Conservation (phyloP, 1,284 basidiomycete species). For the Pterula multifida region DNA sequence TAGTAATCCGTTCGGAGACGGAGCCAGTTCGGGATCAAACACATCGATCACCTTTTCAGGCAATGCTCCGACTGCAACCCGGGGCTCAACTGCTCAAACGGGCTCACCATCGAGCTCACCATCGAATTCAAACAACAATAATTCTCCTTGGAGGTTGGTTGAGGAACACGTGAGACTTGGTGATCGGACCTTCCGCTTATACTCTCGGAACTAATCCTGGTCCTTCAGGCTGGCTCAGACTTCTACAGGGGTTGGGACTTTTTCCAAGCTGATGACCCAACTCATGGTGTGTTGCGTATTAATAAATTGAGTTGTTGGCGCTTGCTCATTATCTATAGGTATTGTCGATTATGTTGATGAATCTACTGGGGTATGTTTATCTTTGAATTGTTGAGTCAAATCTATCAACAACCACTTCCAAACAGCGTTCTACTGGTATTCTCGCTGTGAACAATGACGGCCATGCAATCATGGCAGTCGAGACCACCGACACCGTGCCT, state of each 20-base stretch:
- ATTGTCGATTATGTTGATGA: slow-evolving; percentile 44
- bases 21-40: not conserved
- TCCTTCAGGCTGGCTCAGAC: slow-evolving; percentile 22
- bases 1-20: not conserved
- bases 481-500: slow-evolving; percentile 62
- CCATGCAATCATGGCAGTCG: slow-evolving; percentile 73
- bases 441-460: slow-evolving; percentile 52
- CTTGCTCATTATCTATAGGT: slow-evolving; percentile 17
- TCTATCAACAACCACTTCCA: slow-evolving; percentile 3
- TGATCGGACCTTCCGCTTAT: not conserved
- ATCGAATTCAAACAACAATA: not conserved
- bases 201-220: not conserved
- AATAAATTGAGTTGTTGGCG: not conserved
- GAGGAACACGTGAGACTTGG: not conserved
- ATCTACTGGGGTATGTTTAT: slow-evolving; percentile 36
- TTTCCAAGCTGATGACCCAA: slow-evolving; percentile 64
- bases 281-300: slow-evolving; percentile 46
- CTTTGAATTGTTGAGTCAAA: slow-evolving; percentile 8
- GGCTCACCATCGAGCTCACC: not conserved
- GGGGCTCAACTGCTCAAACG: slow-evolving; percentile 30
- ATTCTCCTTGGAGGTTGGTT: not conserved
- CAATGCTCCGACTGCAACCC: slow-evolving; percentile 20
- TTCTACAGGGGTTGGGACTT: slow-evolving; percentile 83
- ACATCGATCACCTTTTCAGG: not conserved
- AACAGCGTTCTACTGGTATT: slow-evolving; percentile 37